Evolutionary conservation across 306 rosid genomes (phyloP).

Genomic region (Mucuna pruriens): DNA sequence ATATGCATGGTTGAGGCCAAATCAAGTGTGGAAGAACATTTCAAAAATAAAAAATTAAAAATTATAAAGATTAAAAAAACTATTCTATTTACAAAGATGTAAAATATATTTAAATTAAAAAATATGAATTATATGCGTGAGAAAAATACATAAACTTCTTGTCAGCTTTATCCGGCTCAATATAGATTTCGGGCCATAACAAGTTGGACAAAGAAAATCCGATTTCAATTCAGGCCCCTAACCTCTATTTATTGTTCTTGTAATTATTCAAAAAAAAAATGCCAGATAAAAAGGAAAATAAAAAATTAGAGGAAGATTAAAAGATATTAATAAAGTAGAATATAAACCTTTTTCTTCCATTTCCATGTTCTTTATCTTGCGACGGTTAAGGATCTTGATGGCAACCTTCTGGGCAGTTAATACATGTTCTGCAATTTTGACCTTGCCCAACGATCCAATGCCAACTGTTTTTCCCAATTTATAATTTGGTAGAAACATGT

Average conservation of each 20-base stretch:
- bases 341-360: conserved; percentile 86
- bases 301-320: conserved; percentile 1
- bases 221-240: too few species aligned
- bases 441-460: conserved; percentile 85
- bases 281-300: background rate
- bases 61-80: too few species aligned
- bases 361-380: conserved; percentile 78
- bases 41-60: too few species aligned
- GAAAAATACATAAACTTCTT: background rate
- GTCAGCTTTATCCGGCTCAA: too few species aligned
- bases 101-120: background rate
- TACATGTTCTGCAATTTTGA: conserved; percentile 84
- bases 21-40: too few species aligned
- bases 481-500: conserved; percentile 66
- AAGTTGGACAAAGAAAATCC: too few species aligned
- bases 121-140: background rate
- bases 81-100: too few species aligned
- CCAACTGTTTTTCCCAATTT: conserved; percentile 90
- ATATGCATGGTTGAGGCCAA: too few species aligned
- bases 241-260: too few species aligned
- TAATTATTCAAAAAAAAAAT: conserved; percentile 4
- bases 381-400: conserved; percentile 83
- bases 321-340: conserved; percentile 15
- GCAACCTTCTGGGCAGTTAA: conserved; percentile 88
- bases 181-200: too few species aligned